A percentile compares a stretch with the other conserved stretches of the same genome.
Conservation (phyloP, 495 filamentous ascomycete genomes). For the Cetradonia linearis region DNA sequence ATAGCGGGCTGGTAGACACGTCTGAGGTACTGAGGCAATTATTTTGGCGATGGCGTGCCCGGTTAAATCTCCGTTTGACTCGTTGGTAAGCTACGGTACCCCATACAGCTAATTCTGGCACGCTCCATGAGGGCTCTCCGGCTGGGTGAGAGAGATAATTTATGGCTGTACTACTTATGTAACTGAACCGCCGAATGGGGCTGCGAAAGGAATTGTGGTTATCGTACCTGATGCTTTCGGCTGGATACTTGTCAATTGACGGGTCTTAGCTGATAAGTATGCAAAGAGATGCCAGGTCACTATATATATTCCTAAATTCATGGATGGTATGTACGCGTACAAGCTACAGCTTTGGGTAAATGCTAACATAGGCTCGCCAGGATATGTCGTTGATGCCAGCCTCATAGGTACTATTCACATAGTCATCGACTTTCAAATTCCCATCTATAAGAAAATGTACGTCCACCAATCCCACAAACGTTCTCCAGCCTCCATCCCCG, state of each 20-base stretch:
- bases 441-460: conserved; percentile 9
- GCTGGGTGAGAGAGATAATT: conserved; percentile 28
- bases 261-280: conserved; percentile 44
- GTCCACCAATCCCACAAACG: not conserved
- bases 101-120: conserved; percentile 23
- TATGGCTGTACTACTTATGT: conserved; percentile 45
- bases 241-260: conserved; percentile 45
- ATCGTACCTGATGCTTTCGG: conserved; percentile 50
- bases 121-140: conserved; percentile 27
- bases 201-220: conserved; percentile 39
- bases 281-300: conserved; percentile 38
- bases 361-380: not conserved
- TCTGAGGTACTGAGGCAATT: too few relatives aligned
- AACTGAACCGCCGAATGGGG: conserved; percentile 28
- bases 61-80: too few relatives aligned
- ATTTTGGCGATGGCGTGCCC: too few relatives aligned
- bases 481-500: not conserved
- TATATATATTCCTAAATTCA: conserved; percentile 51
- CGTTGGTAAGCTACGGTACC: not conserved
- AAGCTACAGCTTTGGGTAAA: not conserved
- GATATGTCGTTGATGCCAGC: not conserved
- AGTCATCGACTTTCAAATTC: not conserved
- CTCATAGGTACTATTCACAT: not conserved
- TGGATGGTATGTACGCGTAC: conserved; percentile 38
- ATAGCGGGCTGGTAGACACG: too few relatives aligned